Conservation (phyloP, 352 stramenopile genomes). For the Bremia lactucae region DNA sequence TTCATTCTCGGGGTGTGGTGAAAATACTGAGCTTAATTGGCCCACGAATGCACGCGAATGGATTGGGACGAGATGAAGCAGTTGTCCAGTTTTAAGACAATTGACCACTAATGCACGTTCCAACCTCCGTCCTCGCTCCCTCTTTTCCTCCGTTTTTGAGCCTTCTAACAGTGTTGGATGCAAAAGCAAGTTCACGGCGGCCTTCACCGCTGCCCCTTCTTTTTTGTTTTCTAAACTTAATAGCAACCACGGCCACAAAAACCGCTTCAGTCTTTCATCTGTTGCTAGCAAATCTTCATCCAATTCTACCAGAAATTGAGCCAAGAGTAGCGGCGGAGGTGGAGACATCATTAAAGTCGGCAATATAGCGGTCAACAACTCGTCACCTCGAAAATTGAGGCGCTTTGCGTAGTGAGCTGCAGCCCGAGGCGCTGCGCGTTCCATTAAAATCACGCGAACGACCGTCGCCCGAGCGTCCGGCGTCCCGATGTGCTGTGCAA, state of each 20-base stretch:
- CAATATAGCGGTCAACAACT: conserved; percentile 18
- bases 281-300: conserved; percentile 23
- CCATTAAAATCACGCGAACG: conserved; percentile 29
- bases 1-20: not conserved
- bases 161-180: conserved; percentile 9
- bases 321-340: conserved; percentile 17
- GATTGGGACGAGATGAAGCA: conserved; percentile 31
- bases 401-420: conserved; percentile 64
- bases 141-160: conserved; percentile 18
- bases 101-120: conserved; percentile 37
- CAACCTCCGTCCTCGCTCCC: conserved; percentile 22
- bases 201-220: conserved; percentile 14
- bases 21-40: not conserved
- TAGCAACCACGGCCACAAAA: conserved; percentile 53
- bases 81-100: conserved; percentile 21
- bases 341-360: conserved; percentile 9
- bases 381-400: conserved; percentile 20
- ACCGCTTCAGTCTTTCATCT: conserved; percentile 24
- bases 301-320: conserved; percentile 52
- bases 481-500: conserved; percentile 33
- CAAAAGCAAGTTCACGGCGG: conserved; percentile 32
- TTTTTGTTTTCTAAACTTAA: conserved; percentile 9
- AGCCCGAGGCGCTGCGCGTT: conserved; percentile 28
- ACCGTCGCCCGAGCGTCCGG: conserved; percentile 27
- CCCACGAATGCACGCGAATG: conserved; percentile 14